A percentile compares a stretch with the other conserved stretches of the same genome.
Evolutionary conservation across 1,139 yeast genomes (phyloP).

Genomic region (Meyerozyma carpophila): DNA sequence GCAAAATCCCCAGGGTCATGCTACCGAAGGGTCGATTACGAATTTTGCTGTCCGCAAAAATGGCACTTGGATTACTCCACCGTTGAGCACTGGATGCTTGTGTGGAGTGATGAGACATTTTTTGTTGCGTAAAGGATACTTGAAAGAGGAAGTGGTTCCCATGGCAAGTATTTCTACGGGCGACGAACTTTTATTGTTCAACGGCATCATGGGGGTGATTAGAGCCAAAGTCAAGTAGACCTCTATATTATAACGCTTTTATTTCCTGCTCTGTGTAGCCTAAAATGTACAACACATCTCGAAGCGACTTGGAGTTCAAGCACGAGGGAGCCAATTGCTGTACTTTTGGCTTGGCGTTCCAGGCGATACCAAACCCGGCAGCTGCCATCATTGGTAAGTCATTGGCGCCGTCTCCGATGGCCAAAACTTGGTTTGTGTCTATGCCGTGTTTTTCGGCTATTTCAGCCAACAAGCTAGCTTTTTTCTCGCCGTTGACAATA

Average conservation of each 20-base stretch:
- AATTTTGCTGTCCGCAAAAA: constrained; percentile 63
- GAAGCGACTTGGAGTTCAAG: constrained; percentile 64
- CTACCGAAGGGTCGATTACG: constrained; percentile 84
- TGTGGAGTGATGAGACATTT: constrained; percentile 79
- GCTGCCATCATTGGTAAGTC: constrained; percentile 88
- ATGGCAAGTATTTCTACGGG: constrained; percentile 49
- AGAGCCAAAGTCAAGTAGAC: constrained; percentile 43
- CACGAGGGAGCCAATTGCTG: constrained; percentile 77
- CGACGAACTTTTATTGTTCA: constrained; percentile 64
- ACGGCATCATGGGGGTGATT: constrained; percentile 79
- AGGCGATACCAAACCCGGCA: constrained; percentile 94
- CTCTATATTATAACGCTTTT: constrained; percentile 15
- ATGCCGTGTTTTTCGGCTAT: constrained; percentile 63
- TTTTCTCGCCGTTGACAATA: constrained; percentile 79
- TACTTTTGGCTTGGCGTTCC: constrained; percentile 95
- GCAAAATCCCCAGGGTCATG: constrained; percentile 50
- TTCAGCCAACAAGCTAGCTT: constrained; percentile 66
- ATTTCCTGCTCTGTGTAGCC: constrained; percentile 68
- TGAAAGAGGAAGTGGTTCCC: constrained; percentile 51
- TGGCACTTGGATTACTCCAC: constrained; percentile 76
- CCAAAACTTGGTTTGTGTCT: constrained; percentile 56
- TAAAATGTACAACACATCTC: constrained; percentile 72
- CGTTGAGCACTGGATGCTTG: constrained; percentile 69
- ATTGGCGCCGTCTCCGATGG: constrained; percentile 97
- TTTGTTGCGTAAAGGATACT: constrained; percentile 48